These are phyloP conservation scores for Wickerhamomyces pijperi DNA, from an alignment of 805 yeast genomes.

Conservation along the genomic window DNA sequence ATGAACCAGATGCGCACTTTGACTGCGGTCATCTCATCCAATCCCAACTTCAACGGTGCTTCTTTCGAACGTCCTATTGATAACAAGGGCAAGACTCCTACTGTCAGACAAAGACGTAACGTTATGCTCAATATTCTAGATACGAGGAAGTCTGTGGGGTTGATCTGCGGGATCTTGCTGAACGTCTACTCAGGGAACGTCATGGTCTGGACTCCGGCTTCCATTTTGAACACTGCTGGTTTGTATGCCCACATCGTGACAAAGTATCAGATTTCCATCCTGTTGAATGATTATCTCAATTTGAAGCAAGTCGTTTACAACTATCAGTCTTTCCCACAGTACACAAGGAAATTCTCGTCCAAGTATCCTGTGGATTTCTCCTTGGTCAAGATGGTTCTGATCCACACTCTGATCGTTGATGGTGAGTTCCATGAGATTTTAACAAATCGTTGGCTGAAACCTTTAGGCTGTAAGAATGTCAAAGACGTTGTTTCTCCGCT, in stretches of 20 bases:
- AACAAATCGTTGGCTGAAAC: conserved; percentile 81
- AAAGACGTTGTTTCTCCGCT: conserved; percentile 78
- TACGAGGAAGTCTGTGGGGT: conserved; percentile 72
- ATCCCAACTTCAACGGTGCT: conserved; percentile 34
- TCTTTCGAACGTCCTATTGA: conserved; percentile 26
- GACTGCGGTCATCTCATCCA: conserved; percentile 54
- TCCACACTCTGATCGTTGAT: conserved; percentile 81
- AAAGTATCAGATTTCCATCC: conserved; percentile 54
- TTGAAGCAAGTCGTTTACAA: conserved; percentile 85
- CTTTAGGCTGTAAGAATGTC: conserved; percentile 75
- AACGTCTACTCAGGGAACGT: conserved; percentile 80
- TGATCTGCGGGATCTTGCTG: conserved; percentile 70
- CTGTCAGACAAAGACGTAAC: conserved; percentile 34
- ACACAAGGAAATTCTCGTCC: conserved; percentile 62
- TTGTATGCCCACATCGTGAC: conserved; percentile 75
- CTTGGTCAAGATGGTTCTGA: conserved; percentile 78
- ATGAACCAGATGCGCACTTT: conserved; percentile 80
- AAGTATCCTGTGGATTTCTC: conserved; percentile 67
- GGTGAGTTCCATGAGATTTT: conserved; percentile 86
- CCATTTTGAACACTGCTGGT: conserved; percentile 70
- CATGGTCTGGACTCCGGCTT: conserved; percentile 68
- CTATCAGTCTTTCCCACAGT: conserved; percentile 80
- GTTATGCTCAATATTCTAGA: conserved; percentile 57
- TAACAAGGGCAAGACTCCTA: conserved; percentile 38
- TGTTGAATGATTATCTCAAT: conserved; percentile 80